These are phyloP conservation scores for Emmonsiellopsis sp. DNA, from an alignment of 2,329 filamentous ascomycete genomes.

Conservation along the genomic window DNA sequence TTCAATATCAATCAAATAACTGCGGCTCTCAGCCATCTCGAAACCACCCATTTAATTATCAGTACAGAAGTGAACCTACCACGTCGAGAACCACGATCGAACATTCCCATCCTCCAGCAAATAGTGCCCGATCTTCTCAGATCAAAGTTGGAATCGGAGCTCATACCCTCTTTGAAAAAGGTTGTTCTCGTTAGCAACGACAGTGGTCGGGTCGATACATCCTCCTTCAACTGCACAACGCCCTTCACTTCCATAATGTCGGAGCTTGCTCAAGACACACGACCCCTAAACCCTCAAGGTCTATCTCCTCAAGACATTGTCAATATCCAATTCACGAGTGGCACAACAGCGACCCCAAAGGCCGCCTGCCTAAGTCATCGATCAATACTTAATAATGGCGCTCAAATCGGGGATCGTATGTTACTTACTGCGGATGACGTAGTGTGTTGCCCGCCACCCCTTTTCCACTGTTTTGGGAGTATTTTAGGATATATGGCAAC, in stretches of 20 bases:
- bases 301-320: conserved; percentile 60
- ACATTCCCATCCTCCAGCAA: conserved; percentile 47
- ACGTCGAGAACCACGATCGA: conserved; percentile 50
- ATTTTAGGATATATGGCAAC: conserved; percentile 95
- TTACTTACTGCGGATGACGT: conserved; percentile 62
- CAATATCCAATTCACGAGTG: conserved; percentile 95
- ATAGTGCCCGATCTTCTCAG: conserved; percentile 41
- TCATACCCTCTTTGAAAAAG: conserved; percentile 58
- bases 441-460: conserved; percentile 53
- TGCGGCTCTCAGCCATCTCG: conserved; percentile 67
- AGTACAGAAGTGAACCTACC: conserved; percentile 81
- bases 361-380: conserved; percentile 80
- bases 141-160: conserved; percentile 40
- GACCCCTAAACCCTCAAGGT: conserved; percentile 36
- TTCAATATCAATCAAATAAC: conserved; percentile 75
- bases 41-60: conserved; percentile 65
- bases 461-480: conserved; percentile 70
- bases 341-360: conserved; percentile 86
- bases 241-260: conserved; percentile 39
- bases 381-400: conserved; percentile 87
- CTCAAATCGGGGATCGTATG: conserved; percentile 78
- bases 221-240: conserved; percentile 33
- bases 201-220: conserved; percentile 40
- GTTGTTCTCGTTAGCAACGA: conserved; percentile 77
- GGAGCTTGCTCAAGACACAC: conserved; percentile 31